phyloP scores from a whole-genome alignment of 306 rosid genomes.

The Trifolium dubium region DNA sequence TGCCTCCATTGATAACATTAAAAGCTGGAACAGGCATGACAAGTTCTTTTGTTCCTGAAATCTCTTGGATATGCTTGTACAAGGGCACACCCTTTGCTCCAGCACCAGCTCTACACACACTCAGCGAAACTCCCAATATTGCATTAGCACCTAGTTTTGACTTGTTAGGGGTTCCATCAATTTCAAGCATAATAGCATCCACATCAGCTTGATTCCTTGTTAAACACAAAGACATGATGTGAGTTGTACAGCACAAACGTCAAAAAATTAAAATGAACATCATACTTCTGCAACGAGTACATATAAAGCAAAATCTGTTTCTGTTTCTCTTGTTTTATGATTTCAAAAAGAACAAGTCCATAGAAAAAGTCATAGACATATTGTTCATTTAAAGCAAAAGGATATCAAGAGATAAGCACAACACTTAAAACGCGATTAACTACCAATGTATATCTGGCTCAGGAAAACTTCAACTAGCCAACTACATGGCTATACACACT shows the following conservation, averaged over 20 bases:
- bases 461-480: slow-evolving; percentile 23
- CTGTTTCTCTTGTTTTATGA: background rate
- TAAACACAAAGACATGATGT: slow-evolving; percentile 33
- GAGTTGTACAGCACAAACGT: slow-evolving; percentile 25
- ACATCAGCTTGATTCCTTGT: slow-evolving; percentile 86
- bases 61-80: slow-evolving; percentile 88
- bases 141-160: slow-evolving; percentile 98
- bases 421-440: slow-evolving; percentile 2
- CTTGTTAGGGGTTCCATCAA: slow-evolving; percentile 97
- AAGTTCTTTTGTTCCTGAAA: slow-evolving; percentile 89
- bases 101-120: slow-evolving; percentile 96
- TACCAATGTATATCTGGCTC: slow-evolving; percentile 21
- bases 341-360: background rate
- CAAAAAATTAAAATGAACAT: slow-evolving; percentile 18
- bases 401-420: slow-evolving; percentile 27
- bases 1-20: slow-evolving; percentile 95
- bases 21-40: slow-evolving; percentile 99
- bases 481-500: background rate
- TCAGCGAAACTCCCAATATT: slow-evolving; percentile 89
- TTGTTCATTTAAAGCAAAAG: slow-evolving; percentile 12
- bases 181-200: slow-evolving; percentile 91
- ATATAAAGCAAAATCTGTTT: slow-evolving; percentile 17
- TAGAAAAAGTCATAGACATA: background rate
- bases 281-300: background rate
- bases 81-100: slow-evolving; percentile 92